A percentile compares a stretch with the other conserved stretches of the same genome.
phyloP scores from a whole-genome alignment of 2,329 filamentous ascomycete species.

The Diaporthe longicolla region DNA sequence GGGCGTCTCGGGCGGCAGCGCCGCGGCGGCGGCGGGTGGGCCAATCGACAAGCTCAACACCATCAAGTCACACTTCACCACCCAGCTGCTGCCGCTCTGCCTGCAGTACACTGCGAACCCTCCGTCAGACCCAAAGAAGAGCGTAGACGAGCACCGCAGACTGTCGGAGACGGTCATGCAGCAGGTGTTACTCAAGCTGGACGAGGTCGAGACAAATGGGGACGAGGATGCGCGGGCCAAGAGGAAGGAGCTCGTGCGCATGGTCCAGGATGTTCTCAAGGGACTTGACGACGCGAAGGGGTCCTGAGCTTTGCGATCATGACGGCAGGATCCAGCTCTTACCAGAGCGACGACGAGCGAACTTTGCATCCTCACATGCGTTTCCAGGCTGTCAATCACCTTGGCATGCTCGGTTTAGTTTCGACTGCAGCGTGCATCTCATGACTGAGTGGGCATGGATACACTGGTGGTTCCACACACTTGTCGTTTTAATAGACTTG shows the following conservation, averaged over 20 bases:
- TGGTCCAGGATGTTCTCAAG: slow-evolving; percentile 77
- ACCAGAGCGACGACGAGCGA: background rate
- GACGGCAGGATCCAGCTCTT: background rate
- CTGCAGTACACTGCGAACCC: slow-evolving; percentile 72
- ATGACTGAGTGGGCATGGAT: background rate
- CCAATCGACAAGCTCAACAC: slow-evolving; percentile 75
- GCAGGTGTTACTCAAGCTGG: slow-evolving; percentile 82
- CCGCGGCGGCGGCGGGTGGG: slow-evolving; percentile 53
- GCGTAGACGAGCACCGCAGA: slow-evolving; percentile 80
- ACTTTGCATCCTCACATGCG: background rate
- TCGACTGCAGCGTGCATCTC: background rate
- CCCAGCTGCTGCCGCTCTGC: slow-evolving; percentile 76
- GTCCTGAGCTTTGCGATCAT: background rate
- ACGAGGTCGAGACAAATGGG: slow-evolving; percentile 81
- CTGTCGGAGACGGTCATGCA: slow-evolving; percentile 83
- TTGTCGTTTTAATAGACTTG: slow-evolving; percentile 19
- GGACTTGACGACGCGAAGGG: slow-evolving; percentile 67
- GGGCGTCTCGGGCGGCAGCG: slow-evolving; percentile 47
- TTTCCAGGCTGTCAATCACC: background rate
- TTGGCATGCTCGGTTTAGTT: background rate
- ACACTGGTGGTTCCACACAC: background rate
- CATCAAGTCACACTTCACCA: slow-evolving; percentile 75
- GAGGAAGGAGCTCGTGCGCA: slow-evolving; percentile 80
- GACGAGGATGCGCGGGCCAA: slow-evolving; percentile 73
- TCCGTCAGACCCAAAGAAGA: slow-evolving; percentile 76